Conservation (phyloP, 2,329 filamentous ascomycete species). For the Trichoderma sp. region DNA sequence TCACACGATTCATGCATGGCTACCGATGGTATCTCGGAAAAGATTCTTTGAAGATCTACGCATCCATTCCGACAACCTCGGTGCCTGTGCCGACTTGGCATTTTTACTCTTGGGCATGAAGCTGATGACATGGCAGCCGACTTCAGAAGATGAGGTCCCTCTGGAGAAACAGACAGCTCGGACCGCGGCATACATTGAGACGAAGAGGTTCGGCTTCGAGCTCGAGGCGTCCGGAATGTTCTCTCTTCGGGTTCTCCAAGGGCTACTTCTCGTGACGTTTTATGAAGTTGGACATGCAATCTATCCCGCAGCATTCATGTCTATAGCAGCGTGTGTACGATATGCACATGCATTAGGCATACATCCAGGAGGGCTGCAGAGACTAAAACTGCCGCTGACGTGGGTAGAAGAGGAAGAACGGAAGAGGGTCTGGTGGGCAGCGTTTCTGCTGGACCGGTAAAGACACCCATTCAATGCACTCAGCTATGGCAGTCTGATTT, state of each 20-base stretch:
- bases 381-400: constrained; percentile 3
- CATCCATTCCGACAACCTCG: background rate
- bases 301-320: constrained; percentile 21
- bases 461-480: background rate
- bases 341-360: constrained; percentile 8
- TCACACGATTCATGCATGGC: background rate
- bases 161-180: background rate
- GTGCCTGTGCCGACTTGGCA: background rate
- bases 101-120: constrained; percentile 14
- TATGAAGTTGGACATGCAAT: constrained; percentile 18
- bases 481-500: background rate
- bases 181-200: background rate
- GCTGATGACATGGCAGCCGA: constrained; percentile 8
- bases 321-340: constrained; percentile 8
- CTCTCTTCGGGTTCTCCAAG: constrained; percentile 9
- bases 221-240: constrained; percentile 8
- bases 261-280: background rate
- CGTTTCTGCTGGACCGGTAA: background rate
- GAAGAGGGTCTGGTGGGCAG: constrained; percentile 16
- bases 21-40: constrained; percentile 10
- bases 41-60: constrained; percentile 4
- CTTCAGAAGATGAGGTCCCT: background rate
- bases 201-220: constrained; percentile 3
- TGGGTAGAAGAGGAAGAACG: constrained; percentile 20
- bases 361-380: constrained; percentile 5